phyloP scores from a whole-genome alignment of 768 basidiomycete genomes.

The Gymnopilus dilepis region DNA sequence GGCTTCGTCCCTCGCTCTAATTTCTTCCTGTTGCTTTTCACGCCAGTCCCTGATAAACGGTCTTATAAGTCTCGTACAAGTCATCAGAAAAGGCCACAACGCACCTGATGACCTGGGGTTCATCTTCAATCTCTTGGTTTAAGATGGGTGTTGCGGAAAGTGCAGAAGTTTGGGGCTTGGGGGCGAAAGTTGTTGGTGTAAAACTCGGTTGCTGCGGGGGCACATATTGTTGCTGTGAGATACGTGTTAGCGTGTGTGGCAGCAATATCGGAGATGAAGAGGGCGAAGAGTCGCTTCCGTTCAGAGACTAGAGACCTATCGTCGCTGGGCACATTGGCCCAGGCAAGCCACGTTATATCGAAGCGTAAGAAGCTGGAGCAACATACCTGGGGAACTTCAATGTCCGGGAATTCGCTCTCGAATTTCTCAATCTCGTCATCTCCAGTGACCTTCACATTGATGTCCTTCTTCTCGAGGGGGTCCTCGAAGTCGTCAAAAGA shows the following conservation, averaged over 20 bases:
- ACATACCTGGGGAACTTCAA: constrained; percentile 56
- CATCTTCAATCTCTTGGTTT: constrained; percentile 73
- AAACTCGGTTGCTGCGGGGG: constrained; percentile 46
- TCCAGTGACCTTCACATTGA: constrained; percentile 81
- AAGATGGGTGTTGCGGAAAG: constrained; percentile 78
- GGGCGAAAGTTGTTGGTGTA: constrained; percentile 64
- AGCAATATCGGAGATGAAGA: background rate
- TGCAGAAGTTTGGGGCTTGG: constrained; percentile 74
- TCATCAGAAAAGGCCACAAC: constrained; percentile 24
- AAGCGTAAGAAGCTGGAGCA: background rate
- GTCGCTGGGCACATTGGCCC: background rate
- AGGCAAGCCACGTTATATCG: constrained; percentile 1
- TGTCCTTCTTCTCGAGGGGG: constrained; percentile 42
- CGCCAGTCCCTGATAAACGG: constrained; percentile 73
- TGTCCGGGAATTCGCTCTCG: constrained; percentile 84
- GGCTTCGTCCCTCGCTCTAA: constrained; percentile 80
- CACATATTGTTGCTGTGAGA: constrained; percentile 37
- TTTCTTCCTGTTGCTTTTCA: constrained; percentile 83
- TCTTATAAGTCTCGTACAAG: constrained; percentile 2
- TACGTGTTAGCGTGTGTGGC: constrained; percentile 16
- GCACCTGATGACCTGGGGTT: constrained; percentile 87
- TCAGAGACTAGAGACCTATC: background rate
- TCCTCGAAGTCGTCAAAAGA: constrained; percentile 71
- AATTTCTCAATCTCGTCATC: constrained; percentile 88
- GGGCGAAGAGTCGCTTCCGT: background rate